Base-by-base conservation (phyloP, 208 protist genomes). In the Histomonas meleagridis region DNA sequence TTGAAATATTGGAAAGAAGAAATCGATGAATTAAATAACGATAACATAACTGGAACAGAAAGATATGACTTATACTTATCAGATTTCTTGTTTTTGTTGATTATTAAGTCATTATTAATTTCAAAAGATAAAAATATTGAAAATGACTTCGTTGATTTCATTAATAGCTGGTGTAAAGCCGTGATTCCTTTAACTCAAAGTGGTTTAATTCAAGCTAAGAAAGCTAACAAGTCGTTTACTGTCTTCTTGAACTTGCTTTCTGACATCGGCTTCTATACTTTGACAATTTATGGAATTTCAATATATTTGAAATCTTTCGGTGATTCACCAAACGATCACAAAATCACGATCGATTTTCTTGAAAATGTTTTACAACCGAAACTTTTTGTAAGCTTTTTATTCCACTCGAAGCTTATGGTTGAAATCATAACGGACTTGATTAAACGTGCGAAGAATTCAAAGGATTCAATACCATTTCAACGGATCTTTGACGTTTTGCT, bases 31-130 rank as follows among this genome's bases (percentile, higher is more conserved):
- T n/a, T n/a, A n/a, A n/a, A n/a, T n/a, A n/a, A n/a, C n/a, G n/a
- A n/a, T n/a, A n/a, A n/a, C n/a, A n/a, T n/a, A n/a, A n/a, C n/a
- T 32, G 35, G 4, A 18, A 51, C 32, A 51, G 40, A 81, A 81
- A 51, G 40, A 28, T 65, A 32, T 65, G 70, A 81, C 51, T 21
- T 28, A n/a, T 26, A 32, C 10, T 28, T 81, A 21, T 14, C 51
- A 10, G 35, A 81, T n/a, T 81, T 81, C n/a, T 48, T 81, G 1
- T 81, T 81, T 28, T 18, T 81, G 14, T 28, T 81, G 35, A 32
- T 81, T 23, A 81, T 81, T 51, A 81, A 81, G 51, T 81, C 70
- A 81, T 51, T 81, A 51, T 81, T 51, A 51, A 16, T 81, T 1
- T 51, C 70, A 81, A 48, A 51, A 32, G 70, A 81, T 51, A 0